Conservation (phyloP, 2,329 filamentous ascomycete species). For the Colletotrichum tanaceti region DNA sequence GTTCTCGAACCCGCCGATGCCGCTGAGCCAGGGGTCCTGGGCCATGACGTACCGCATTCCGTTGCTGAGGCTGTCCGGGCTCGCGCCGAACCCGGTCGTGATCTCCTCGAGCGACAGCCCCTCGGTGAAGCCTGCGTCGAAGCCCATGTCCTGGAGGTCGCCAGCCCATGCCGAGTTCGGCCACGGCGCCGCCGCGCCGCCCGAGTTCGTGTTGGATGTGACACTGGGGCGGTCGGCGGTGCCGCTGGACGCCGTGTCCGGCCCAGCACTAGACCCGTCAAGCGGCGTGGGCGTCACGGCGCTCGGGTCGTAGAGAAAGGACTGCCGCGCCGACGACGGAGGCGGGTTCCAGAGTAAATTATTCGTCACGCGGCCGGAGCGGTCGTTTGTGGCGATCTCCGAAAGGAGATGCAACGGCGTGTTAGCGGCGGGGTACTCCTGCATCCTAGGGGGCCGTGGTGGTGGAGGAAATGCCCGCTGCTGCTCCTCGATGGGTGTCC, state of each 20-base stretch:
- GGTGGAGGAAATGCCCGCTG: conserved; percentile 41
- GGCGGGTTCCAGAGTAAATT: conserved; percentile 42
- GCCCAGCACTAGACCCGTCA: conserved; percentile 12
- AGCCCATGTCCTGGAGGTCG: conserved; percentile 36
- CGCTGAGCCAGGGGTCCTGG: conserved; percentile 55
- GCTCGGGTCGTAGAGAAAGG: conserved; percentile 52
- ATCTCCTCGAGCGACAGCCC: conserved; percentile 40
- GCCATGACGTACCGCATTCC: conserved; percentile 51
- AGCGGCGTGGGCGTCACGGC: conserved; percentile 22
- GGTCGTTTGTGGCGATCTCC: conserved; percentile 64
- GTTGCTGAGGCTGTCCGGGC: conserved; percentile 39
- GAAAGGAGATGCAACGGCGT: conserved; percentile 68
- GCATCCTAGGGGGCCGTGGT: conserved; percentile 23
- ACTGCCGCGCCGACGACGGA: conserved; percentile 47
- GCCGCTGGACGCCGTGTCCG: conserved; percentile 19
- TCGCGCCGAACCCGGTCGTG: conserved; percentile 37
- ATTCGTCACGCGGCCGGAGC: conserved; percentile 32
- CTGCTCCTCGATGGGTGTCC: conserved; percentile 33
- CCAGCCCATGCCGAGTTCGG: conserved; percentile 14
- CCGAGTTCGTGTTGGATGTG: not conserved
- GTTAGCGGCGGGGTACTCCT: conserved; percentile 54
- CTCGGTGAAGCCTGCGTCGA: conserved; percentile 34
- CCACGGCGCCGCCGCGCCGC: conserved; percentile 13
- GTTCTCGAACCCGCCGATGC: conserved; percentile 47
- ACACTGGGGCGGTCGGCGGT: not conserved